These are phyloP conservation scores for Coriolopsis trogii DNA, from an alignment of 1,284 basidiomycete species.

Conservation along the genomic window DNA sequence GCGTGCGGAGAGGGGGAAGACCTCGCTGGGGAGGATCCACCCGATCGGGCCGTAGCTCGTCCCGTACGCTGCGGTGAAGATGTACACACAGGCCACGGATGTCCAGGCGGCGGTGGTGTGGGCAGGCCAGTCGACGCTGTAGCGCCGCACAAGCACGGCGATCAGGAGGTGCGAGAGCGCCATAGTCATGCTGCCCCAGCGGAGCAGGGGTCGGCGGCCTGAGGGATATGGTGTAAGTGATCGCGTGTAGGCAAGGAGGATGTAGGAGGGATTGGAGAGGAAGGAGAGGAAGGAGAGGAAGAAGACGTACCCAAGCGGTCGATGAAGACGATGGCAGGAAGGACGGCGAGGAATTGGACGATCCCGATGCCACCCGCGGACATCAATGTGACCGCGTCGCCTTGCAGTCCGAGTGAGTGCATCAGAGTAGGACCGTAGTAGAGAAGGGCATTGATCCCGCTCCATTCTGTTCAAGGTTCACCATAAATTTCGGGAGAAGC, in stretches of 20 bases:
- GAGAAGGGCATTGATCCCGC: constrained; percentile 78
- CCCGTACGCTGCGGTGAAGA: constrained; percentile 84
- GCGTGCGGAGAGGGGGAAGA: constrained; percentile 86
- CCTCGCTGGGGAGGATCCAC: constrained; percentile 83
- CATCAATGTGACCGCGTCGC: constrained; percentile 56
- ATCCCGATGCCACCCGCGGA: constrained; percentile 82
- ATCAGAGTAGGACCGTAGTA: constrained; percentile 83
- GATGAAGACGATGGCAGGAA: constrained; percentile 73
- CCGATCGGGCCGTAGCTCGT: constrained; percentile 84
- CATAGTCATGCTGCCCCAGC: constrained; percentile 76
- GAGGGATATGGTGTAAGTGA: not conserved
- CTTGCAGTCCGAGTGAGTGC: constrained; percentile 59
- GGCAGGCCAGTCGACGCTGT: constrained; percentile 54
- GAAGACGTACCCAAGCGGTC: constrained; percentile 70
- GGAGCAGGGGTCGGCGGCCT: constrained; percentile 68
- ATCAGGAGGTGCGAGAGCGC: constrained; percentile 71
- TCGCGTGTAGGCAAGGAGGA: not conserved
- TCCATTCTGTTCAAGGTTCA: too few species aligned
- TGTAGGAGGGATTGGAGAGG: too few species aligned
- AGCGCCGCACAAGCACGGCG: constrained; percentile 62
- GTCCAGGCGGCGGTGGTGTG: constrained; percentile 63
- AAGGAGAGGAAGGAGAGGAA: not conserved
- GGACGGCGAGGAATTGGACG: constrained; percentile 73
- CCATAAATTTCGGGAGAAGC: not conserved
- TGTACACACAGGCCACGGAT: constrained; percentile 73